phyloP scores from a whole-genome alignment of 768 basidiomycete species.

The Tubosaeta sp. region DNA sequence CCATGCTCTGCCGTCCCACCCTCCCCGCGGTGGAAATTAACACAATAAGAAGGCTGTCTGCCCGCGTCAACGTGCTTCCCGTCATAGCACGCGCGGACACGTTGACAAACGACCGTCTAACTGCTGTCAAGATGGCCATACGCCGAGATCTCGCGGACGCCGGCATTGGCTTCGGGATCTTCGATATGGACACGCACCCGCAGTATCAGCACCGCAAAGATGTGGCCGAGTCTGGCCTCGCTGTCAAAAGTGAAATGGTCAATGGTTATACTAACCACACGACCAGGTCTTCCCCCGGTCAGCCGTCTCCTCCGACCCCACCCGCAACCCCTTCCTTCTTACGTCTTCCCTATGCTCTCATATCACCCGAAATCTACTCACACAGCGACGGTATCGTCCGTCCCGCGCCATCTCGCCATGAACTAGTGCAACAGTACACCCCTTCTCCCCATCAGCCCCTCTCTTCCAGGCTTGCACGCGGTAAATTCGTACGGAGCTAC shows the following conservation, averaged over 20 bases:
- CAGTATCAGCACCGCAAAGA: constrained; percentile 42
- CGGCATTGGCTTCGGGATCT: constrained; percentile 86
- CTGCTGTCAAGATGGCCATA: constrained; percentile 74
- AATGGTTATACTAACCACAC: constrained; percentile 49
- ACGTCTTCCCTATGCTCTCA: constrained; percentile 78
- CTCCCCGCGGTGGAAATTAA: constrained; percentile 68
- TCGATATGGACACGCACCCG: constrained; percentile 66
- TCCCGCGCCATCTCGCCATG: constrained; percentile 56
- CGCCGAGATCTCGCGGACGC: constrained; percentile 77
- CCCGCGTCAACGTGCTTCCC: constrained; percentile 83
- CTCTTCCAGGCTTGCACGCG: constrained; percentile 45
- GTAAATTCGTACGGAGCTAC: constrained; percentile 68
- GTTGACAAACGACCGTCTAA: constrained; percentile 76
- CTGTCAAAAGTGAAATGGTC: constrained; percentile 47
- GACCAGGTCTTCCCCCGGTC: constrained; percentile 48
- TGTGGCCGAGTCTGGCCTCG: constrained; percentile 37
- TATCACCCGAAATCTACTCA: constrained; percentile 79
- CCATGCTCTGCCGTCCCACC: constrained; percentile 60
- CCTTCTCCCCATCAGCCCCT: constrained; percentile 47
- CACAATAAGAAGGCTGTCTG: constrained; percentile 74
- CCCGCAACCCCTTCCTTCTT: constrained; percentile 57
- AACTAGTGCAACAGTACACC: constrained; percentile 70
- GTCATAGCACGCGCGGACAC: constrained; percentile 80
- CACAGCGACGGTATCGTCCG: constrained; percentile 76
- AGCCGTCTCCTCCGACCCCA: constrained; percentile 63